These are phyloP conservation scores for Gossypium gossypioides DNA, from an alignment of 441 rosid species.

Conservation along the genomic window DNA sequence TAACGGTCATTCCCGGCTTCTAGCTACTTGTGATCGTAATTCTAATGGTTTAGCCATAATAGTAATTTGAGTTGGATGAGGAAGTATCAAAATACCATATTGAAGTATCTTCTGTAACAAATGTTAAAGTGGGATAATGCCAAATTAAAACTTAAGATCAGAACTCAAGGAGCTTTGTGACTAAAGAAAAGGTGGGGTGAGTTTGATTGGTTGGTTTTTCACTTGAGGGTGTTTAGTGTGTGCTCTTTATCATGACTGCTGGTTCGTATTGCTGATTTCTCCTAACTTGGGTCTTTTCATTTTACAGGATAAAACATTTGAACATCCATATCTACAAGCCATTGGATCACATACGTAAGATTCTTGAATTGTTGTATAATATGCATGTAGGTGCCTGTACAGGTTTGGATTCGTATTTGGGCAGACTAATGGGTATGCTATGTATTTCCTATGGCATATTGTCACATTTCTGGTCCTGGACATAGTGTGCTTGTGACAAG, in stretches of 20 bases:
- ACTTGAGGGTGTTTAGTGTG: not conserved
- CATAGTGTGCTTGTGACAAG: not conserved
- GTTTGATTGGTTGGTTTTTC: not conserved
- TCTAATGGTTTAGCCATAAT: not conserved
- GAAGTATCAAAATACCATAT: not conserved
- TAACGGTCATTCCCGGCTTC: not conserved
- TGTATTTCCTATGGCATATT: not conserved
- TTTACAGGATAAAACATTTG: slow-evolving; percentile 85
- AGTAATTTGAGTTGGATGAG: not conserved
- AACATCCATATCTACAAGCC: slow-evolving; percentile 92
- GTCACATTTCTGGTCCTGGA: not conserved
- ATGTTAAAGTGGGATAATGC: not conserved
- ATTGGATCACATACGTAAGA: slow-evolving; percentile 91
- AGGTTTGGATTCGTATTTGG: not conserved
- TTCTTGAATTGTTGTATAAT: not conserved
- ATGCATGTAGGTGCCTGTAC: not conserved
- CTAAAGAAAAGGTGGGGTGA: not conserved
- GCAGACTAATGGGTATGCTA: not conserved
- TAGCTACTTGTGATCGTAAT: not conserved
- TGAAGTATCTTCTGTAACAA: not conserved
- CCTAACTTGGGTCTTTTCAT: slow-evolving; percentile 8
- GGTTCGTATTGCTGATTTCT: slow-evolving; percentile 3
- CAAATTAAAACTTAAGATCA: slow-evolving; percentile 1
- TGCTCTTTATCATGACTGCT: not conserved
- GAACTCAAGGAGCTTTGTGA: not conserved